Evolutionary conservation across 164 flowering plant species (phyloP), one percentile per base, ranked within the genome.

Genomic region (Umbellularia californica): DNA sequence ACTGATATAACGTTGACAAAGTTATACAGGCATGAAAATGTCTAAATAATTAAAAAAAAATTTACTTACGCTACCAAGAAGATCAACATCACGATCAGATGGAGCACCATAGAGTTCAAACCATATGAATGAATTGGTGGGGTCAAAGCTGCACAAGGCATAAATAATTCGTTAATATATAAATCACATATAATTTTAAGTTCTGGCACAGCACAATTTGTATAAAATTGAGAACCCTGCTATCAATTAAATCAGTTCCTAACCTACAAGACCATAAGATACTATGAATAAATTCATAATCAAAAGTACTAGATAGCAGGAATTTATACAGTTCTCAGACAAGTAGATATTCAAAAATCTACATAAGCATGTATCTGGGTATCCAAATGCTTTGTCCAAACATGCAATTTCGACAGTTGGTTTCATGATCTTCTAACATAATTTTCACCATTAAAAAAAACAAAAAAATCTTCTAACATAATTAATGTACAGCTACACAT

Each of bases 81-180:
- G 87, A 70, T 90, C 95, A 77, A 94, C 93, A 77, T 94, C 97
- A 23, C 86, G 86, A 79, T 94, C 98, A 70, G 97, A 83, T 64
- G 98, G 98, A 67, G 96, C 82, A 77, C 97, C 98, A 80, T 82
- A 89, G 25, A 94, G 81, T 80, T 94, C 92, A 83, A 94, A 89
- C 97, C 97, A 94, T 77, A 94, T 88, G 78, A 78, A 81, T 11
- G 97, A 92, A 82, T 86, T 97, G 55, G 86, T 55, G 69, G 95
- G 98, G 79, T 90, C 92, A 76, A 92, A 94, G 80, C 98, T 93
- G 96, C 79, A 78, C 28, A 15, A 72, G 58, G 15, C 11, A 25
- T 5, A 41, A 72, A 20, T 62, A 58, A 63, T 6, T 70, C 50
- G 58, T 20, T 70, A 70, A 22, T 55, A 55, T 17, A 5, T 14